Evolutionary conservation across 2,329 filamentous ascomycete genomes (phyloP), one percentile per base, ranked within the genome.

Genomic region (Curvularia spicifera): DNA sequence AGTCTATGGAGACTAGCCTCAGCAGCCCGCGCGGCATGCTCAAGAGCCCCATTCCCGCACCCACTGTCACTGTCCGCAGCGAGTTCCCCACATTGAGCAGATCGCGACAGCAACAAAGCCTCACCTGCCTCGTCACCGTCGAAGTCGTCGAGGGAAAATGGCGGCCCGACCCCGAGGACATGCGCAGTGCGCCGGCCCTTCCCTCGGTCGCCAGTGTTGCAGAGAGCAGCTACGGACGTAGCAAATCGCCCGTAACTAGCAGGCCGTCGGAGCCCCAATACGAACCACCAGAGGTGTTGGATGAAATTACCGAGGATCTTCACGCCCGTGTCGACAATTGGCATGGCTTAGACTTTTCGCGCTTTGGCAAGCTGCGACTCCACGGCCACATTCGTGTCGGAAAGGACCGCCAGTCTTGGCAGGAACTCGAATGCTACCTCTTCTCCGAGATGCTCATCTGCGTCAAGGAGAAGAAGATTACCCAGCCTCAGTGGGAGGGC

Each of bases 361-460:
- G 91, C 84, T 99, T 99, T 74, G 95, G 95, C 62, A 96, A 95
- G 73, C 83, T 99, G 65, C 88, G 93, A 31, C 81, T 98, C 31
- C 93, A 97, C 71, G 94, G 93, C 28, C 93, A 90, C 2, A 87
- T 99, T 56, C 89, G 91, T 52, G 95, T 99, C 22, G 95, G 95
- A 68, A 99, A 99, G 78, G 95, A 99, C 77, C 93, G 93, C 66
- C 85, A 94, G 64, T 93, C 93, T 6, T 99, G 95, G 95, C 95
- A 99, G 80, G 95, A 98, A 76, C 80, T 99, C 54, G 93, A 99
- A 76, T 99, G 95, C 77, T 99, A 92, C 76, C 84, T 99, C 29
- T 99, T 99, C 73, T 91, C 90, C 4, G 95, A 99, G 80, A 99
- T 99, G 95, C 89, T 99, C 69, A 99, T 99, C 65, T 99, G 95